phyloP scores from a whole-genome alignment of 2,329 filamentous ascomycete species.

The Alternaria novae-zelandiae region DNA sequence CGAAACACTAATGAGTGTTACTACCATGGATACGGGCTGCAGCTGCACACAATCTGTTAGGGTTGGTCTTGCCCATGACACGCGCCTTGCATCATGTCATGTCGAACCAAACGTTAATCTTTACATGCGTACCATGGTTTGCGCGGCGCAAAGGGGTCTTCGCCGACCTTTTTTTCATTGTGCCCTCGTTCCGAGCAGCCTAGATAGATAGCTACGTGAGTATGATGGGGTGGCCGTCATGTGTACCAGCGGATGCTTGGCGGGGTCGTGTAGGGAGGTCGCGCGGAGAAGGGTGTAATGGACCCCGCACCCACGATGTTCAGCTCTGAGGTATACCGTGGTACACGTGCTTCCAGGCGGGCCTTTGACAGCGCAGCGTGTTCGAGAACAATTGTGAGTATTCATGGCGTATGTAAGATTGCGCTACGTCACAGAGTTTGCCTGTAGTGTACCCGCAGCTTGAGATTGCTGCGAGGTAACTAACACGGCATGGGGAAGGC shows the following conservation, averaged over 20 bases:
- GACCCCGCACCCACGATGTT: not conserved
- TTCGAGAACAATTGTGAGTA: not conserved
- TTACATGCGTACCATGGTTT: constrained; percentile 12
- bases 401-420: not conserved
- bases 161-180: not conserved
- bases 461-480: not conserved
- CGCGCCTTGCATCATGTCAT: constrained; percentile 14
- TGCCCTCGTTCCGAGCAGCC: not conserved
- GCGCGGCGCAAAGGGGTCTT: constrained; percentile 1
- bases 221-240: not conserved
- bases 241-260: not conserved
- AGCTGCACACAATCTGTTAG: not conserved
- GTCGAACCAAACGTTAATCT: constrained; percentile 10
- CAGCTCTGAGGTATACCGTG: not conserved
- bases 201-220: not conserved
- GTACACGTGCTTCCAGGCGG: not conserved
- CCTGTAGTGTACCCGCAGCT: not conserved
- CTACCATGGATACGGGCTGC: constrained; percentile 8
- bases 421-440: not conserved
- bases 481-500: not conserved
- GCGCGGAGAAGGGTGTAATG: not conserved
- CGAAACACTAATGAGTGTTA: not conserved
- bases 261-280: not conserved
- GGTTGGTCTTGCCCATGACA: not conserved
- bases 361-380: not conserved